phyloP scores from a whole-genome alignment of 192 early-diverging fungal species.

The Spizellomyces punctatus region DNA sequence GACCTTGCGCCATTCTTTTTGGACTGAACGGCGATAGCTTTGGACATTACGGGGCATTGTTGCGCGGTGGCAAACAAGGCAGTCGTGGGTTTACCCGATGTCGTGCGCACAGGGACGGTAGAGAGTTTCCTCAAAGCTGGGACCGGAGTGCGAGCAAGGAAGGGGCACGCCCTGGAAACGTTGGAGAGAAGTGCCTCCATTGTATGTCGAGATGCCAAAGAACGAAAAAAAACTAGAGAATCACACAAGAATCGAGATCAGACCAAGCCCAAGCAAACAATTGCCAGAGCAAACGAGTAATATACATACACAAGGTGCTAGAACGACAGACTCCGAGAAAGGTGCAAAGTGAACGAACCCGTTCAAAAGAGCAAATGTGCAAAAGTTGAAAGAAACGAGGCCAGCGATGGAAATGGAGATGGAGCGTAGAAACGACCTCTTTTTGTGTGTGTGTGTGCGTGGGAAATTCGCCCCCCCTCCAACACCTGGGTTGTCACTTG shows the following conservation, averaged over 20 bases:
- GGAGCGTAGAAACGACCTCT: too few relatives aligned
- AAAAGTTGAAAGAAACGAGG: too few relatives aligned
- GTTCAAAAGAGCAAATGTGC: too few relatives aligned
- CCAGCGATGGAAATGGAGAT: too few relatives aligned
- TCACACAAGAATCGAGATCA: neutral
- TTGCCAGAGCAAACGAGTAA: too few relatives aligned
- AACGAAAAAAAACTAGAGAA: neutral
- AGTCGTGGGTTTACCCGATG: slow-evolving; percentile 29
- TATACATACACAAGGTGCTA: too few relatives aligned
- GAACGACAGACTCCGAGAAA: too few relatives aligned
- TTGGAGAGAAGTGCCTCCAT: slow-evolving; percentile 37
- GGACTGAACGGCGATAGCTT: slow-evolving; percentile 68
- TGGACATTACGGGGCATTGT: slow-evolving; percentile 81
- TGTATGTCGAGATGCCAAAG: neutral
- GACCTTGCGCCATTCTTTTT: slow-evolving; percentile 15
- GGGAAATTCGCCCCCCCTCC: too few relatives aligned
- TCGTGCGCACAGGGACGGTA: slow-evolving; percentile 32
- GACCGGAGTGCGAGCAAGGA: slow-evolving; percentile 71
- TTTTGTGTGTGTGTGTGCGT: too few relatives aligned
- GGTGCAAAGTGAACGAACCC: too few relatives aligned
- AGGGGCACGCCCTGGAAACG: slow-evolving; percentile 62
- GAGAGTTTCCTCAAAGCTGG: slow-evolving; percentile 68
- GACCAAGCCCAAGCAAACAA: too few relatives aligned
- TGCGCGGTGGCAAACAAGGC: slow-evolving; percentile 62
- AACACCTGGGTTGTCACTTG: too few relatives aligned